phyloP scores from a whole-genome alignment of 2,329 filamentous ascomycete genomes.

The Dactylonectria estremocensis region DNA sequence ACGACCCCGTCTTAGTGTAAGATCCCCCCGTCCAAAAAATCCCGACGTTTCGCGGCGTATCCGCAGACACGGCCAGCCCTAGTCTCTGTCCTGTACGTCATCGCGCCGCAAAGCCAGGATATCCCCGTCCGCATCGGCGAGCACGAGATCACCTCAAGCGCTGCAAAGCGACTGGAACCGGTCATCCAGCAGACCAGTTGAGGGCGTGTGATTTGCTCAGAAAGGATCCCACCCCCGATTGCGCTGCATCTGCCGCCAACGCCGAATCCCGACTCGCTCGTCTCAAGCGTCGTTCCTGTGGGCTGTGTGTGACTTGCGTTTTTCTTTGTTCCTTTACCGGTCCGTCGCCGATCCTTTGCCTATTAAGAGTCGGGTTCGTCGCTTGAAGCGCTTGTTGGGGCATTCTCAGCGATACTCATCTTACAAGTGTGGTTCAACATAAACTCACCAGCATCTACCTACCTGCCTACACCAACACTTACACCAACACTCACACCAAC shows the following conservation, averaged over 20 bases:
- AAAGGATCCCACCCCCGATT: neutral
- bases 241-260: slow-evolving; percentile 5
- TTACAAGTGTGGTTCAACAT: neutral
- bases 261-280: slow-evolving; percentile 27
- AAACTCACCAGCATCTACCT: neutral
- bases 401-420: neutral
- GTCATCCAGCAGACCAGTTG: neutral
- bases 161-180: slow-evolving; percentile 23
- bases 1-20: neutral
- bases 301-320: slow-evolving; percentile 1
- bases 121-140: slow-evolving; percentile 27
- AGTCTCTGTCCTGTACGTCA: slow-evolving; percentile 32
- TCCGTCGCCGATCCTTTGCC: slow-evolving; percentile 17
- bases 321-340: neutral
- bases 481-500: neutral
- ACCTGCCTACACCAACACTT: neutral
- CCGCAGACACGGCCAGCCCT: neutral
- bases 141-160: slow-evolving; percentile 33
- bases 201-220: slow-evolving; percentile 31
- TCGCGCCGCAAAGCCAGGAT: slow-evolving; percentile 27
- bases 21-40: neutral
- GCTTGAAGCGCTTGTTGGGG: slow-evolving; percentile 8
- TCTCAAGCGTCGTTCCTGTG: neutral
- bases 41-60: neutral
- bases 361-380: slow-evolving; percentile 21